A percentile compares a stretch with the other conserved stretches of the same genome.
phyloP scores from a whole-genome alignment of 179 eudicot species.

The Amaranthus tricolor region DNA sequence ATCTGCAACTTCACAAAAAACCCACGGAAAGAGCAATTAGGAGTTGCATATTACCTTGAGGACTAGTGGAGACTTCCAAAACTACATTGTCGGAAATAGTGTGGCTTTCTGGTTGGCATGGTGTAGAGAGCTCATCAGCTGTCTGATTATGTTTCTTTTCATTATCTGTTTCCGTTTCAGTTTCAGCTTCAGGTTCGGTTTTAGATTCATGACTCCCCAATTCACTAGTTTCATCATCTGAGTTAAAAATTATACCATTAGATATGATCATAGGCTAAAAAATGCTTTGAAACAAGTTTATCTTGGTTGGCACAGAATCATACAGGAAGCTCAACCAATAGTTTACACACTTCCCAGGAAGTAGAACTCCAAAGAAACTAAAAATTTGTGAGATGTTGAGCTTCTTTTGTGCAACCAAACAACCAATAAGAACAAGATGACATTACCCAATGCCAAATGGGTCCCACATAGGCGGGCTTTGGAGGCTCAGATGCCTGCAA shows the following conservation, averaged over 20 bases:
- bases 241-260: constrained; percentile 13
- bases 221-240: constrained; percentile 41
- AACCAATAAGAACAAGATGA: too few relatives aligned
- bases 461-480: too few relatives aligned
- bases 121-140: not conserved
- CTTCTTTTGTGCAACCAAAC: too few relatives aligned
- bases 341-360: too few relatives aligned
- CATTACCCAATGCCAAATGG: too few relatives aligned
- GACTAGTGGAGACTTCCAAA: constrained; percentile 30
- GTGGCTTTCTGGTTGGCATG: constrained; percentile 34
- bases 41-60: constrained; percentile 24
- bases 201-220: constrained; percentile 32
- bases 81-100: constrained; percentile 12
- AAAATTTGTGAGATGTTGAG: too few relatives aligned
- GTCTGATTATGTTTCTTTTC: too few relatives aligned
- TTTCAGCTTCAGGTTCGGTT: constrained; percentile 12
- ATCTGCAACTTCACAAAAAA: too few relatives aligned
- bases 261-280: not conserved
- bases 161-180: too few relatives aligned
- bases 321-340: not conserved
- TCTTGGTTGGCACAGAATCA: not conserved
- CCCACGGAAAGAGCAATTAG: constrained; percentile 2
- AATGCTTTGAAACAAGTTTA: too few relatives aligned
- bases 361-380: too few relatives aligned
- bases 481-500: too few relatives aligned